A percentile compares a stretch with the other conserved stretches of the same genome.
phyloP scores from a whole-genome alignment of 495 filamentous ascomycete genomes.

The Annulohypoxylon moriforme region DNA sequence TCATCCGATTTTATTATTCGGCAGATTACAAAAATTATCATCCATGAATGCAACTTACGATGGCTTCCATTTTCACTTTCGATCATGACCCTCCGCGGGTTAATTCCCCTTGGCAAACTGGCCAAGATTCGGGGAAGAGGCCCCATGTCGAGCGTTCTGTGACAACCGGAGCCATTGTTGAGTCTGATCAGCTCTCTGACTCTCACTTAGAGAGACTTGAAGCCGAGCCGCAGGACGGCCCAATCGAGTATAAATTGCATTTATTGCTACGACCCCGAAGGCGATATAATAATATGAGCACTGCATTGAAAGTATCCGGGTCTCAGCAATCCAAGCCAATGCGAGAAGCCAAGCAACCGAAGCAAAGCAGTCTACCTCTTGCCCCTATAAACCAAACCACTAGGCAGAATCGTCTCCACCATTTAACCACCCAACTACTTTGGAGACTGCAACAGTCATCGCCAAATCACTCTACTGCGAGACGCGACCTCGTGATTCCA shows the following conservation, averaged over 20 bases:
- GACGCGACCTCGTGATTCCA: conserved; percentile 73
- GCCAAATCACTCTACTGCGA: conserved; percentile 83
- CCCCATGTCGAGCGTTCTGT: conserved; percentile 46
- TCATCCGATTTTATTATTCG: neutral
- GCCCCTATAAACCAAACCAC: conserved; percentile 64
- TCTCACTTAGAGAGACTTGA: conserved; percentile 81
- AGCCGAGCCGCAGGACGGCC: conserved; percentile 92
- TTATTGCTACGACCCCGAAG: conserved; percentile 84
- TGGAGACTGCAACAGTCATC: conserved; percentile 97
- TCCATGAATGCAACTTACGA: conserved; percentile 50
- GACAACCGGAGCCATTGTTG: conserved; percentile 48
- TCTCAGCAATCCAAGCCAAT: conserved; percentile 70
- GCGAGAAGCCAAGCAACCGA: conserved; percentile 68
- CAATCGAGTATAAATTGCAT: conserved; percentile 96
- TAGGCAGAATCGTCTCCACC: conserved; percentile 84
- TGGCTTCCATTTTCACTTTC: conserved; percentile 97
- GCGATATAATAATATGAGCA: conserved; percentile 71
- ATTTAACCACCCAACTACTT: conserved; percentile 91
- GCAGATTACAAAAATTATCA: neutral
- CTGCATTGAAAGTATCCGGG: conserved; percentile 50
- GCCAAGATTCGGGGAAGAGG: conserved; percentile 53
- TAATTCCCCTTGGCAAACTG: conserved; percentile 85
- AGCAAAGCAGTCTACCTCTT: conserved; percentile 45
- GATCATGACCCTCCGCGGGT: conserved; percentile 88
- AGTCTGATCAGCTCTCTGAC: conserved; percentile 69